These are phyloP conservation scores for Sapria himalayana DNA, from an alignment of 345 rosid species.

Conservation along the genomic window DNA sequence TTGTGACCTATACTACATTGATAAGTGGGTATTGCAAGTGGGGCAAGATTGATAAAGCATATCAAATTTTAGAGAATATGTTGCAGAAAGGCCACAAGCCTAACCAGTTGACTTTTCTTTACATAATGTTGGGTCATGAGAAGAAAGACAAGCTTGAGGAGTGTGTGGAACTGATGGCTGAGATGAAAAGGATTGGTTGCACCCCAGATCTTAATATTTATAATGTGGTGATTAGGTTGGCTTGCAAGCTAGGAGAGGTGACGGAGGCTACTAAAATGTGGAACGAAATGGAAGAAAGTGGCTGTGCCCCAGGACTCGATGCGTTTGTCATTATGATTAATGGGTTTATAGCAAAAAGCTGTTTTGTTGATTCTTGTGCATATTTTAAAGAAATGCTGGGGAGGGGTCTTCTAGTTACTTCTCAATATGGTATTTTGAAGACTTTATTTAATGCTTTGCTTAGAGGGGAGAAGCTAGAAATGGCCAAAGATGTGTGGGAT, in stretches of 20 bases:
- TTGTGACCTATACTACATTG: conserved; percentile 47
- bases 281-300: conserved; percentile 53
- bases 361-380: conserved; percentile 42
- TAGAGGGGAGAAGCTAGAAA: conserved; percentile 53
- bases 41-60: conserved; percentile 40
- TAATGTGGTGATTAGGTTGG: conserved; percentile 51
- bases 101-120: conserved; percentile 38
- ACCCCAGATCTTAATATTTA: conserved; percentile 31
- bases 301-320: conserved; percentile 56
- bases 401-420: conserved; percentile 42
- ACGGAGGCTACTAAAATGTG: conserved; percentile 36
- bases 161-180: conserved; percentile 35
- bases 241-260: conserved; percentile 58
- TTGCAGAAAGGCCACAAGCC: conserved; percentile 33
- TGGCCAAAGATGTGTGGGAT: conserved; percentile 71
- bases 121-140: conserved; percentile 62
- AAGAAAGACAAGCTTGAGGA: conserved; percentile 49
- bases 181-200: conserved; percentile 44
- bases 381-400: conserved; percentile 71
- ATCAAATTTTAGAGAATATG: conserved; percentile 44
- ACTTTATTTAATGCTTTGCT: conserved; percentile 37
- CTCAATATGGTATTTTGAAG: conserved; percentile 55
- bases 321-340: conserved; percentile 46
- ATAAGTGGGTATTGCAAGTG: conserved; percentile 69
- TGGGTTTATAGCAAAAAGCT: conserved; percentile 45